phyloP scores from a whole-genome alignment of 176 grass and related monocot genomes.

The Triticum turgidum region DNA sequence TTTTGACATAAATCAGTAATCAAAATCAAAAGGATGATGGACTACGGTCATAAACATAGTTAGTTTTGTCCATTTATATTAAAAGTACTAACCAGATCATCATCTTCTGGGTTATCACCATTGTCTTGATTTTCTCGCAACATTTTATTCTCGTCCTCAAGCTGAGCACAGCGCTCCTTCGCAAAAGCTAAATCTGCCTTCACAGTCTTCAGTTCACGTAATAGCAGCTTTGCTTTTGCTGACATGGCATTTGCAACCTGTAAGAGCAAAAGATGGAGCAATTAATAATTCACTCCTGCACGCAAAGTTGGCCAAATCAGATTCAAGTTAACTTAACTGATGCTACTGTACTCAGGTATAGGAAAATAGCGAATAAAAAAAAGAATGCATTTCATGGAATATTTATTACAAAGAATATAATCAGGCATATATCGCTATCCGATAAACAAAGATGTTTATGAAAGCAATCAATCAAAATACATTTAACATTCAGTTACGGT shows the following conservation, averaged over 20 bases:
- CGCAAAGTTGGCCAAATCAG: neutral
- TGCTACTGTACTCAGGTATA: neutral
- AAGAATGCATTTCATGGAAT: neutral
- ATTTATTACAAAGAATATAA: neutral
- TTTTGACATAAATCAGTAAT: neutral
- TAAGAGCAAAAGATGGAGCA: neutral
- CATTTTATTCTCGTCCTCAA: constrained; percentile 94
- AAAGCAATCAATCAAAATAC: constrained; percentile 16
- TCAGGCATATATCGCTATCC: neutral
- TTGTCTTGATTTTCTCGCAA: constrained; percentile 76
- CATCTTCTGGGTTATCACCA: constrained; percentile 83
- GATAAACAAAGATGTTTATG: neutral
- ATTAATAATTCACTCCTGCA: constrained; percentile 19
- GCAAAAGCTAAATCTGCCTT: constrained; percentile 95
- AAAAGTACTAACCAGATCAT: constrained; percentile 77
- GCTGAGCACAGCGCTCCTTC: constrained; percentile 92
- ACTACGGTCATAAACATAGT: neutral
- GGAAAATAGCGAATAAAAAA: neutral
- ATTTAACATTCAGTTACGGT: neutral
- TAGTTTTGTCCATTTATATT: neutral
- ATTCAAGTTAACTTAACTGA: neutral
- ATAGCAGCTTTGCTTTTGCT: constrained; percentile 94
- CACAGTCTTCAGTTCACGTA: constrained; percentile 93
- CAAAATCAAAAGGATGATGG: neutral
- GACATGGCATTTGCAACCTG: constrained; percentile 99